Percentiles rank a stretch among this genome's conserved stretches.
phyloP scores from a whole-genome alignment of 2,329 filamentous ascomycete species.

The Colletotrichum liriopes region DNA sequence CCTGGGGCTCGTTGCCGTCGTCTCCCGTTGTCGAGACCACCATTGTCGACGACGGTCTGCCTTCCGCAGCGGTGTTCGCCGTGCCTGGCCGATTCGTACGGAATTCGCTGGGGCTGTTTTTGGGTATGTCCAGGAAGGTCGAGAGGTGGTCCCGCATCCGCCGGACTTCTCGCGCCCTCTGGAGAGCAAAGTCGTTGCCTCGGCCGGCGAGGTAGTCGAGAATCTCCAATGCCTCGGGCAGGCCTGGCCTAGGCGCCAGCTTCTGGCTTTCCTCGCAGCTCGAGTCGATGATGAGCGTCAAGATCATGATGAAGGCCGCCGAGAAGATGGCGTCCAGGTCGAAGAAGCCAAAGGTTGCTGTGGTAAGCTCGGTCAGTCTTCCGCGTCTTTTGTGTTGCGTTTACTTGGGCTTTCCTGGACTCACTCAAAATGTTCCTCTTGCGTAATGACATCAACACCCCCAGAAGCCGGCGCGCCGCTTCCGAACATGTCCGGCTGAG shows the following conservation, averaged over 20 bases:
- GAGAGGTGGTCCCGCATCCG: constrained; percentile 34
- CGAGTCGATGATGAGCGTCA: constrained; percentile 45
- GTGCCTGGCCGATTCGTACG: neutral
- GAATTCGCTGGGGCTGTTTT: constrained; percentile 29
- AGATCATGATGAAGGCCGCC: constrained; percentile 41
- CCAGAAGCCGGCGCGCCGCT: constrained; percentile 31
- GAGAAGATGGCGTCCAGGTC: constrained; percentile 42
- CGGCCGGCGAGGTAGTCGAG: constrained; percentile 49
- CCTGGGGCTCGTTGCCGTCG: neutral
- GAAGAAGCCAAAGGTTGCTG: constrained; percentile 40
- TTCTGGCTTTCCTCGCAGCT: constrained; percentile 47
- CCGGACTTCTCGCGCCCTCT: constrained; percentile 28
- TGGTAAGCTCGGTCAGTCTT: neutral
- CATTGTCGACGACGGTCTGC: neutral
- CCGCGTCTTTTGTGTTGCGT: neutral
- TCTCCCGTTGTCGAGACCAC: neutral
- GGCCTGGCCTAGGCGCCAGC: constrained; percentile 47
- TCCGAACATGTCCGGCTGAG: constrained; percentile 38
- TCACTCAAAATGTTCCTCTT: constrained; percentile 51
- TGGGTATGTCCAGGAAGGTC: constrained; percentile 28
- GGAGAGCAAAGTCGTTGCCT: constrained; percentile 47
- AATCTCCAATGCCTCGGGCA: constrained; percentile 48
- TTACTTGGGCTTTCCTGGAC: neutral
- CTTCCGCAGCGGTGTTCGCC: too few species aligned
- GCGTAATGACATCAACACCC: constrained; percentile 44